Percentiles rank a stretch among this genome's conserved stretches.
These are phyloP conservation scores for Trypanosoma cruzi DNA, from an alignment of 208 protist species.

Conservation along the genomic window DNA sequence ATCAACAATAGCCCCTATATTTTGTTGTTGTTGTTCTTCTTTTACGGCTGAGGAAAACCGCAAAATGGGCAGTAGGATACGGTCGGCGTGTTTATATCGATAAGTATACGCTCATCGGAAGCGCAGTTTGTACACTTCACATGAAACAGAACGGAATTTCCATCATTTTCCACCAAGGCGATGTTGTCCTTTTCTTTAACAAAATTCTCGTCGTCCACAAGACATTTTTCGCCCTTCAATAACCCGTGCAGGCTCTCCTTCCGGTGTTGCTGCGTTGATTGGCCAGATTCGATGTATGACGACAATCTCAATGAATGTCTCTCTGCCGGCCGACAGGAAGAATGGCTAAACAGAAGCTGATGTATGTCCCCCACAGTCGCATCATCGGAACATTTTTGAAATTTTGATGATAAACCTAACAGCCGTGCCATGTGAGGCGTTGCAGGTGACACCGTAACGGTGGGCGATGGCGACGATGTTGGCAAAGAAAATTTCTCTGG, in stretches of 20 bases:
- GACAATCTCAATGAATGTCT: neutral
- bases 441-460: neutral
- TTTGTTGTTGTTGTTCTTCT: neutral
- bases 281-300: neutral
- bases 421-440: neutral
- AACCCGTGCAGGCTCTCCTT: neutral
- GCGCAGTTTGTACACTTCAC: constrained; percentile 10
- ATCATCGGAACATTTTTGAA: neutral
- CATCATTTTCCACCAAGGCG: neutral
- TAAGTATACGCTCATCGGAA: constrained; percentile 6
- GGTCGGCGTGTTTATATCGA: constrained; percentile 7
- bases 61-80: constrained; percentile 29
- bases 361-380: neutral
- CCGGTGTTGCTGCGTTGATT: neutral
- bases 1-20: neutral
- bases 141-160: neutral
- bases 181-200: neutral
- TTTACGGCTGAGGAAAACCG: constrained; percentile 15
- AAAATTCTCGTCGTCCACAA: neutral
- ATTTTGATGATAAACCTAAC: neutral
- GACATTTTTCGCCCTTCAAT: neutral
- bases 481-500: neutral
- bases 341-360: constrained; percentile 1
- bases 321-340: neutral
- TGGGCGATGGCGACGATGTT: neutral